These are phyloP conservation scores for Firmiana major DNA, from an alignment of 345 rosid species.

Conservation along the genomic window DNA sequence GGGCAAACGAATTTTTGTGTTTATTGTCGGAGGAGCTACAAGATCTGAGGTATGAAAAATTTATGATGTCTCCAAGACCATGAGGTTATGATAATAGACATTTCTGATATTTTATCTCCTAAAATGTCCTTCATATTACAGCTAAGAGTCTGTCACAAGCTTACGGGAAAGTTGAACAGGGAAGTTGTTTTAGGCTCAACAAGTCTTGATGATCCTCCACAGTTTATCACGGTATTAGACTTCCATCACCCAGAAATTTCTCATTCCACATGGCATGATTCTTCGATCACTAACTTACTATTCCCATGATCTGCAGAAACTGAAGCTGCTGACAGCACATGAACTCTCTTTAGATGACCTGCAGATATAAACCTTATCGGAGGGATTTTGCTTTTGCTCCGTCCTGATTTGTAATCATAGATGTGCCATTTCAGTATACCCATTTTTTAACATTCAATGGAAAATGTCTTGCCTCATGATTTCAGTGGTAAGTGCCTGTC, in stretches of 20 bases:
- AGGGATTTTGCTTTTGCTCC: background rate
- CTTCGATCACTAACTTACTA: background rate
- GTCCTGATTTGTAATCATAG: conserved; percentile 8
- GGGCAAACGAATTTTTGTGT: conserved; percentile 89
- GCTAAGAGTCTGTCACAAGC: conserved; percentile 95
- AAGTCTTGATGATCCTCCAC: conserved; percentile 92
- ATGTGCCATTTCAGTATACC: background rate
- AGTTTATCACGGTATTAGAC: conserved; percentile 72
- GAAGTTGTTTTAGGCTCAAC: conserved; percentile 92
- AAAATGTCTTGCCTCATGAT: background rate
- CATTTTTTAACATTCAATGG: background rate
- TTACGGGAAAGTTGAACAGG: conserved; percentile 73
- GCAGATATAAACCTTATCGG: conserved; percentile 50
- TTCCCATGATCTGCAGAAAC: conserved; percentile 53
- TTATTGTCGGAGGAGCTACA: conserved; percentile 92
- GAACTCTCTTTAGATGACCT: conserved; percentile 87
- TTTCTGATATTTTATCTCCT: background rate
- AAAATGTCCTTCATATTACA: conserved; percentile 31
- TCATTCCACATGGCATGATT: background rate
- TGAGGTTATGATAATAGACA: background rate
- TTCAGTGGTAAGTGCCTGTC: background rate
- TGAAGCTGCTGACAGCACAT: conserved; percentile 68
- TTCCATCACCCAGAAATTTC: conserved; percentile 1
- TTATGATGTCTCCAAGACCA: background rate
- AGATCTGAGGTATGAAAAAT: conserved; percentile 78